Conservation (phyloP, 805 yeast species). For the Barnettozyma siamensis region DNA sequence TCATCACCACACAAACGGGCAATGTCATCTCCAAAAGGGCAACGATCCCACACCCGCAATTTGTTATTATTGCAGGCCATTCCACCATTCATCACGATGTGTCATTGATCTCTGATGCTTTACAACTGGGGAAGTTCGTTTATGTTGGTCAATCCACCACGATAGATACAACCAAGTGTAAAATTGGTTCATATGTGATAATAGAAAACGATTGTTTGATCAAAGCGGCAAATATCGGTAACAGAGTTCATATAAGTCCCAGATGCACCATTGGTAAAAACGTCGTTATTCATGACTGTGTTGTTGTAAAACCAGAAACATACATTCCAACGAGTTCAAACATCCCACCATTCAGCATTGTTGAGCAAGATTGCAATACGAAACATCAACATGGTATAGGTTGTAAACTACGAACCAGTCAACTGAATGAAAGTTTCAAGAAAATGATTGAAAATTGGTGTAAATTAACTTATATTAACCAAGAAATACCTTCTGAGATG, state of each 20-base stretch:
- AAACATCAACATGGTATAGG: background rate
- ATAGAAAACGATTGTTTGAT: constrained; percentile 34
- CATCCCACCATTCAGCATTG: constrained; percentile 49
- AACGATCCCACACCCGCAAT: constrained; percentile 35
- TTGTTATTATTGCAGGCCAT: constrained; percentile 42
- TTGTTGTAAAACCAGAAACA: constrained; percentile 38
- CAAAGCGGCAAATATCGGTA: constrained; percentile 39
- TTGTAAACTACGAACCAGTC: constrained; percentile 8
- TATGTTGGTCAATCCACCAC: constrained; percentile 26
- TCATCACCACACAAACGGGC: constrained; percentile 48
- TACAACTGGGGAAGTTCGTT: constrained; percentile 43
- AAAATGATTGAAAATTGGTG: constrained; percentile 22
- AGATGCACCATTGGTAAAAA: constrained; percentile 33
- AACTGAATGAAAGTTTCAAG: constrained; percentile 26
- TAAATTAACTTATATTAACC: constrained; percentile 22
- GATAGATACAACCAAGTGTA: constrained; percentile 24
- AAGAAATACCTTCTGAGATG: constrained; percentile 23
- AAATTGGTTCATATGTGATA: constrained; percentile 42
- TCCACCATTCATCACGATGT: constrained; percentile 33
- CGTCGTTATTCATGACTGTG: constrained; percentile 46
- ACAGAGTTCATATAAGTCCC: constrained; percentile 41
- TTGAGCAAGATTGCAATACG: constrained; percentile 12
- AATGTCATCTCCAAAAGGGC: constrained; percentile 44
- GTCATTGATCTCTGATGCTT: constrained; percentile 21
- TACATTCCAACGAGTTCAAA: constrained; percentile 36